Evolutionary conservation across 441 rosid genomes (phyloP).

Genomic region (Croton setiger): DNA sequence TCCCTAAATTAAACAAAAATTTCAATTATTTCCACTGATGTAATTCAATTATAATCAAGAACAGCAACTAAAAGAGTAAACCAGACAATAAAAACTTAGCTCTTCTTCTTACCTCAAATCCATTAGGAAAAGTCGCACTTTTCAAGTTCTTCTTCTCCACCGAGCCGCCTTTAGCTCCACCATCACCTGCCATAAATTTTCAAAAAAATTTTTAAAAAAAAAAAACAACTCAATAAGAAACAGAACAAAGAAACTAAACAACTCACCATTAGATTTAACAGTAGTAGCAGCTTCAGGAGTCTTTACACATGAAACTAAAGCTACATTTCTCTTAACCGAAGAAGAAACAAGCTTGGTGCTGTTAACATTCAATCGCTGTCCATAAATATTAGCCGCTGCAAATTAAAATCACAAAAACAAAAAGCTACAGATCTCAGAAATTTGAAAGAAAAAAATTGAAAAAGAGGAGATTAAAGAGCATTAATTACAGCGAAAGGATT

Average conservation of each 20-base stretch:
- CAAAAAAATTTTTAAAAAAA: slow-evolving; percentile 14
- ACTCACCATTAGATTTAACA: slow-evolving; percentile 51
- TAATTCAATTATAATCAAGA: not conserved
- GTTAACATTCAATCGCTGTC: slow-evolving; percentile 30
- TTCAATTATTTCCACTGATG: not conserved
- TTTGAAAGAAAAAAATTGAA: not conserved
- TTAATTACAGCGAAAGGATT: slow-evolving; percentile 57
- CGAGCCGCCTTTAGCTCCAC: slow-evolving; percentile 28
- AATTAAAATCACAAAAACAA: not conserved
- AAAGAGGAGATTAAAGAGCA: slow-evolving; percentile 9
- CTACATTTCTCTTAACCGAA: slow-evolving; percentile 24
- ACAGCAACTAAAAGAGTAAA: not conserved
- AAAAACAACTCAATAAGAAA: no score
- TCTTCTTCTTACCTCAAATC: slow-evolving; percentile 74
- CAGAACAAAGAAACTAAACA: slow-evolving; percentile 8
- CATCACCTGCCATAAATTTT: no score
- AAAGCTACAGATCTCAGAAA: slow-evolving; percentile 16
- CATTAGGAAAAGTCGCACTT: slow-evolving; percentile 62
- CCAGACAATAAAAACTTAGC: not conserved
- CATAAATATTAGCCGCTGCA: slow-evolving; percentile 28
- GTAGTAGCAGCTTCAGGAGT: slow-evolving; percentile 45
- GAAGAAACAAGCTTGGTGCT: slow-evolving; percentile 24
- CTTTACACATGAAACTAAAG: slow-evolving; percentile 38
- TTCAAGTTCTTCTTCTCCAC: slow-evolving; percentile 34
- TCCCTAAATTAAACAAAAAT: not conserved